phyloP scores from a whole-genome alignment of 495 filamentous ascomycete genomes.

The Penicillium paxilli region DNA sequence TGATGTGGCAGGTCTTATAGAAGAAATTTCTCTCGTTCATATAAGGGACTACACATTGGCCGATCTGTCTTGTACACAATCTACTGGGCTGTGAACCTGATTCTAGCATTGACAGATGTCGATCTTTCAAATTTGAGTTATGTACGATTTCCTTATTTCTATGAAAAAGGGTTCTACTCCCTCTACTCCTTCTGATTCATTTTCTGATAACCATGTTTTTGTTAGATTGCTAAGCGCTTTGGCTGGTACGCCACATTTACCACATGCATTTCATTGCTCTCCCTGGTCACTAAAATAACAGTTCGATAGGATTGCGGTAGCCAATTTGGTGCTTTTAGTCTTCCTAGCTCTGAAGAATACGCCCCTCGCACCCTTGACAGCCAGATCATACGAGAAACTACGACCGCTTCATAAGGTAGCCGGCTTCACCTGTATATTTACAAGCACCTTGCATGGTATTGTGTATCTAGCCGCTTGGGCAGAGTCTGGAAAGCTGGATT shows the following conservation, averaged over 20 bases:
- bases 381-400: constrained; percentile 59
- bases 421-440: constrained; percentile 52
- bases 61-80: constrained; percentile 46
- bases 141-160: background rate
- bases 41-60: constrained; percentile 21
- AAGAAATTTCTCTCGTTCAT: background rate
- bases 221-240: constrained; percentile 4
- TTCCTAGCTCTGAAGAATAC: constrained; percentile 63
- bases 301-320: constrained; percentile 47
- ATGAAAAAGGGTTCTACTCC: background rate
- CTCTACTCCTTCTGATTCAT: background rate
- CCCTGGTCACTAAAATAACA: background rate
- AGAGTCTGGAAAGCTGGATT: constrained; percentile 21
- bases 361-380: constrained; percentile 54
- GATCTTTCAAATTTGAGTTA: background rate
- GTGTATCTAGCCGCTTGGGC: constrained; percentile 40
- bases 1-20: background rate
- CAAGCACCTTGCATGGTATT: constrained; percentile 41
- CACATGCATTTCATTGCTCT: background rate
- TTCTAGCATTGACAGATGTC: constrained; percentile 37
- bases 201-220: background rate
- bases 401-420: constrained; percentile 58
- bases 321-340: constrained; percentile 53
- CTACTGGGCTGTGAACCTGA: constrained; percentile 50
- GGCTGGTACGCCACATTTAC: background rate